Conservation (phyloP, 2,329 filamentous ascomycete species). For the Neopestalotiopsis sp. region DNA sequence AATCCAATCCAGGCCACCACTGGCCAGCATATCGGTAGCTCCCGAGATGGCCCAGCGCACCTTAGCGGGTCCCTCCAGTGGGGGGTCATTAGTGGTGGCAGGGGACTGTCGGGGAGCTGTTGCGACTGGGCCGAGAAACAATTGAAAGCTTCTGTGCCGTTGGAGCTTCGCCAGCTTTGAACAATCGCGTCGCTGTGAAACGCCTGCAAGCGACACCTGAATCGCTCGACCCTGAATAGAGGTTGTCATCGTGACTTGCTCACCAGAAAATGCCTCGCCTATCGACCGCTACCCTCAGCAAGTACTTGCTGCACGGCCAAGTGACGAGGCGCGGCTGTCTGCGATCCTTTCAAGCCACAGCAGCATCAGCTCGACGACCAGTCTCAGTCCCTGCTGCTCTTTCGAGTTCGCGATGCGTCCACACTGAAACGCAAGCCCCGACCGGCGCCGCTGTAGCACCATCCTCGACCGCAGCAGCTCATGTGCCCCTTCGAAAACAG, state of each 20-base stretch:
- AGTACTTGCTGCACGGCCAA: constrained; percentile 54
- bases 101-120: neutral
- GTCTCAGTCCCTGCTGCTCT: neutral
- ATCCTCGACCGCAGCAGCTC: constrained; percentile 11
- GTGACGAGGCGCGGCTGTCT: constrained; percentile 49
- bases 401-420: neutral
- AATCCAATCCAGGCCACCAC: neutral
- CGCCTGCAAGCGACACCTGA: neutral
- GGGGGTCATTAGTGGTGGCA: neutral
- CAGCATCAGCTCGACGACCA: neutral
- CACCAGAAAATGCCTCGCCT: constrained; percentile 48
- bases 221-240: neutral
- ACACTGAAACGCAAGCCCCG: constrained; percentile 8
- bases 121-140: neutral
- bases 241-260: neutral
- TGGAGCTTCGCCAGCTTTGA: neutral
- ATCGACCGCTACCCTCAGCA: constrained; percentile 48
- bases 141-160: neutral
- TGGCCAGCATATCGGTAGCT: neutral
- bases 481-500: constrained; percentile 70
- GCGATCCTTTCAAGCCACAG: constrained; percentile 20
- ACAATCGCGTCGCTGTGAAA: neutral
- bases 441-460: neutral
- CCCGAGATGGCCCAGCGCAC: neutral
- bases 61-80: constrained; percentile 2